A percentile compares a stretch with the other conserved stretches of the same genome.
Conservation (phyloP, 805 yeast genomes). For the Lachancea dasiensis region DNA sequence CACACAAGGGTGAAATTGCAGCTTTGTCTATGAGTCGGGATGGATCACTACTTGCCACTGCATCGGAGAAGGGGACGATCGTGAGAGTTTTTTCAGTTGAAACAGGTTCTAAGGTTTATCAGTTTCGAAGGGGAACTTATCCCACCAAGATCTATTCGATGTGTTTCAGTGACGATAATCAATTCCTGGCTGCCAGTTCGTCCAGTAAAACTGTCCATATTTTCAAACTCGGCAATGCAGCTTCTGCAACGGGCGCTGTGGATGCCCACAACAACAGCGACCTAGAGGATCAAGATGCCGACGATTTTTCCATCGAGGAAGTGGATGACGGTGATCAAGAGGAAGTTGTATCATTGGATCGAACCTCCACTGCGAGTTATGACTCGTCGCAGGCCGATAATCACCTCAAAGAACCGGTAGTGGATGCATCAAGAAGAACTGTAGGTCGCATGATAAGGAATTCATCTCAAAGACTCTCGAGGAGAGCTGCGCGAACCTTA, state of each 20-base stretch:
- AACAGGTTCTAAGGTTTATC: constrained; percentile 58
- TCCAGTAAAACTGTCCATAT: constrained; percentile 91
- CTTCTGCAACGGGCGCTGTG: constrained; percentile 6
- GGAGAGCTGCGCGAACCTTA: constrained; percentile 80
- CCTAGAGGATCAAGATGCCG: constrained; percentile 32
- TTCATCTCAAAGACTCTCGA: constrained; percentile 70
- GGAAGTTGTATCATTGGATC: constrained; percentile 11
- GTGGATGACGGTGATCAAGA: constrained; percentile 21
- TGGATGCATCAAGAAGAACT: constrained; percentile 63
- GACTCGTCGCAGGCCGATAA: constrained; percentile 7
- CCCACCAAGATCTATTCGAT: constrained; percentile 75
- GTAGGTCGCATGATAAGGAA: constrained; percentile 71
- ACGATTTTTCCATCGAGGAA: constrained; percentile 24
- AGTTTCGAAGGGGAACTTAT: constrained; percentile 78
- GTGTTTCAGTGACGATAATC: constrained; percentile 64
- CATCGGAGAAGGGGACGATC: constrained; percentile 74
- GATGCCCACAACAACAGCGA: constrained; percentile 27
- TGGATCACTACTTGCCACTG: constrained; percentile 64
- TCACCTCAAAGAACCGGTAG: constrained; percentile 49
- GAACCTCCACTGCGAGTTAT: constrained; percentile 8
- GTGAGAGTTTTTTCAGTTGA: constrained; percentile 59
- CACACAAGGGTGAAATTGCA: constrained; percentile 66
- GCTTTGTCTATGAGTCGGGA: constrained; percentile 57
- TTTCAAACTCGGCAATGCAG: constrained; percentile 51
- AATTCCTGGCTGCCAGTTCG: constrained; percentile 73